Evolutionary conservation across 2,329 filamentous ascomycete species (phyloP).

Genomic region (Emmonsiellopsis sp.): DNA sequence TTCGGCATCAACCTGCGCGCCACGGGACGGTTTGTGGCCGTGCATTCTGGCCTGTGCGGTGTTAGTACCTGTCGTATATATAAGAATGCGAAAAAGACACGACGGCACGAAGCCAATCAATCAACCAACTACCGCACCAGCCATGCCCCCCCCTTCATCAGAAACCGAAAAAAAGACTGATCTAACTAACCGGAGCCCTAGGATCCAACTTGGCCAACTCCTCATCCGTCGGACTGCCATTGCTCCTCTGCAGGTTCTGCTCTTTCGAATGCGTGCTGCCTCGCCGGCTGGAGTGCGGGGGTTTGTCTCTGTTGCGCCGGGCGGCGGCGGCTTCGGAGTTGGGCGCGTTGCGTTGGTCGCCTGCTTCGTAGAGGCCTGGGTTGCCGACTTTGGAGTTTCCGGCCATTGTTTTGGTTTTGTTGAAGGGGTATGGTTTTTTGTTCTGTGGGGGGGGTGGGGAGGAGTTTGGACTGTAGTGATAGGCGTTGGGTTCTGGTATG

Average conservation of each 20-base stretch:
- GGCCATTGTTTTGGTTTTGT: slow-evolving; percentile 31
- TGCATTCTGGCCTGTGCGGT: slow-evolving; percentile 31
- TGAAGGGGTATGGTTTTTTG: no score
- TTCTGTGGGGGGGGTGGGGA: no score
- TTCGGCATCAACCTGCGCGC: slow-evolving; percentile 38
- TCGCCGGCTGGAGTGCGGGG: slow-evolving; percentile 27
- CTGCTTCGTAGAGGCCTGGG: slow-evolving; percentile 59
- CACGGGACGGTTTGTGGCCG: slow-evolving; percentile 38
- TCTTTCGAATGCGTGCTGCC: slow-evolving; percentile 11
- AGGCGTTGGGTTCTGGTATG: no score
- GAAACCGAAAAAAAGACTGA: not conserved
- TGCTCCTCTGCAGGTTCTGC: slow-evolving; percentile 1
- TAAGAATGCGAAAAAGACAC: not conserved
- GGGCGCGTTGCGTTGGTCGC: slow-evolving; percentile 62
- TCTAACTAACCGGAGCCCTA: slow-evolving; percentile 57
- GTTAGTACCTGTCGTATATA: not conserved
- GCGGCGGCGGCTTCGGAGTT: slow-evolving; percentile 43
- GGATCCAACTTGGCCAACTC: slow-evolving; percentile 21
- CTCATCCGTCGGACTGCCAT: slow-evolving; percentile 37
- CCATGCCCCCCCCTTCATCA: not conserved
- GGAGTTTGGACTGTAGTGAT: no score
- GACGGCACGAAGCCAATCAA: not conserved
- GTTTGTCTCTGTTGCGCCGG: slow-evolving; percentile 62
- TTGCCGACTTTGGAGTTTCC: slow-evolving; percentile 58
- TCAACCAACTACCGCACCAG: not conserved